These are phyloP conservation scores for Acanthamoeba royreba DNA, from an alignment of 208 protist species.

Conservation along the genomic window DNA sequence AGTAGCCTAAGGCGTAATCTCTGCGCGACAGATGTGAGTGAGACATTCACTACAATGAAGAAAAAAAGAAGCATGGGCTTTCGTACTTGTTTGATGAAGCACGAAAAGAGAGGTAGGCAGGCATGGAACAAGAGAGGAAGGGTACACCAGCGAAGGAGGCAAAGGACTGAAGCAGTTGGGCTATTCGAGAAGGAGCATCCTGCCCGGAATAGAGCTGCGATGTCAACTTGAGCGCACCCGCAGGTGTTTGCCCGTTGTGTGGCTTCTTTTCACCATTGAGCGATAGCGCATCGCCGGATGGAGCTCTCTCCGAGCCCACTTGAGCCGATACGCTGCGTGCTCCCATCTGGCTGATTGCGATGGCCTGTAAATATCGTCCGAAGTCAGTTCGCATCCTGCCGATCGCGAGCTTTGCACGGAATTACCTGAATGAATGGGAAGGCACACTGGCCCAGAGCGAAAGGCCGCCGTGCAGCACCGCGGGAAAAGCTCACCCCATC, in stretches of 20 bases:
- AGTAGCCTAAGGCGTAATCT: background rate
- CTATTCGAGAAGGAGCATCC: background rate
- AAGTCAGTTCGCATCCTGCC: too few species aligned
- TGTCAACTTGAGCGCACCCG: background rate
- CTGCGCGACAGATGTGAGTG: background rate
- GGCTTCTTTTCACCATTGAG: background rate
- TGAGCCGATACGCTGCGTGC: background rate
- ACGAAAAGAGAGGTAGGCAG: background rate
- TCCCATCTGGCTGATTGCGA: background rate
- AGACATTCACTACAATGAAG: background rate
- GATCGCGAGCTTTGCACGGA: too few species aligned
- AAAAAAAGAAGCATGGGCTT: background rate
- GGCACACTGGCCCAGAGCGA: background rate
- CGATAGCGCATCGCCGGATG: background rate
- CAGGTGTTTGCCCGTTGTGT: background rate
- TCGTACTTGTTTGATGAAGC: background rate
- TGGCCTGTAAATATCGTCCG: too few species aligned
- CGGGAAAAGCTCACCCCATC: background rate
- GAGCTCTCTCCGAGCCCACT: background rate
- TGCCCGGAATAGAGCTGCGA: background rate
- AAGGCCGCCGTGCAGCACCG: background rate
- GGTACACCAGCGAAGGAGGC: background rate
- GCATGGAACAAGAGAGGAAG: background rate
- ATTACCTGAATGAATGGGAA: background rate
- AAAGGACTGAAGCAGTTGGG: background rate